Conservation (phyloP, 768 basidiomycete genomes). For the Lactarius sp. region DNA sequence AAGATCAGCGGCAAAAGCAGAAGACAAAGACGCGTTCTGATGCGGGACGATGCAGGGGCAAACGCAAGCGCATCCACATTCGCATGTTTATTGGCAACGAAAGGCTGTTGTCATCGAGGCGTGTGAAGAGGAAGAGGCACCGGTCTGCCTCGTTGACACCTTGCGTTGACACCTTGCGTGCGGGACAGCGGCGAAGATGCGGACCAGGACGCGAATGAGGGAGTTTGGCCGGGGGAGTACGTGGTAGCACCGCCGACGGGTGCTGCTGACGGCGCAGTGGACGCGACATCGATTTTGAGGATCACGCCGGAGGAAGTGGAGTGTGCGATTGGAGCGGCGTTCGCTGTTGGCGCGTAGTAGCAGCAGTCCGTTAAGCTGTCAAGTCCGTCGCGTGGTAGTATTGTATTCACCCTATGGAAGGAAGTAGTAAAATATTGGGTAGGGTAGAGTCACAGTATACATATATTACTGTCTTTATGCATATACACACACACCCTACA, state of each 20-base stretch:
- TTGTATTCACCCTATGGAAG: background rate
- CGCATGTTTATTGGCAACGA: slow-evolving; percentile 1
- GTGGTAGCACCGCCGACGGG: background rate
- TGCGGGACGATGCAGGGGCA: background rate
- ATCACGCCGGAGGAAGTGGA: slow-evolving; percentile 14
- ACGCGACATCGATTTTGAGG: background rate
- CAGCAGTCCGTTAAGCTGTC: too few species aligned
- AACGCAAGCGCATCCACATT: background rate
- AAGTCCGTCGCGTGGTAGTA: too few species aligned
- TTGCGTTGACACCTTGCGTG: too few species aligned
- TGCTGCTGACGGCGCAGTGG: background rate
- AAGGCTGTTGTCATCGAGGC: background rate
- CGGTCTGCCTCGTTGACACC: background rate
- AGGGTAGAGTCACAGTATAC: too few species aligned
- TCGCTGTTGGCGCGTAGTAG: background rate
- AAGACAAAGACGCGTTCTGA: background rate
- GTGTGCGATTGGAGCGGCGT: slow-evolving; percentile 16
- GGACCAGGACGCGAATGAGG: background rate
- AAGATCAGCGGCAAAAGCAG: background rate
- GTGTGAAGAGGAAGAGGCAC: background rate
- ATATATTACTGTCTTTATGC: too few species aligned
- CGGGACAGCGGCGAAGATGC: background rate
- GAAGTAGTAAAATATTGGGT: background rate
- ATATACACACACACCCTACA: background rate
- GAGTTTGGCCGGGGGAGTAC: slow-evolving; percentile 10